These are phyloP conservation scores for Pseudogymnoascus sp. DNA, from an alignment of 2,329 filamentous ascomycete species.

Conservation along the genomic window DNA sequence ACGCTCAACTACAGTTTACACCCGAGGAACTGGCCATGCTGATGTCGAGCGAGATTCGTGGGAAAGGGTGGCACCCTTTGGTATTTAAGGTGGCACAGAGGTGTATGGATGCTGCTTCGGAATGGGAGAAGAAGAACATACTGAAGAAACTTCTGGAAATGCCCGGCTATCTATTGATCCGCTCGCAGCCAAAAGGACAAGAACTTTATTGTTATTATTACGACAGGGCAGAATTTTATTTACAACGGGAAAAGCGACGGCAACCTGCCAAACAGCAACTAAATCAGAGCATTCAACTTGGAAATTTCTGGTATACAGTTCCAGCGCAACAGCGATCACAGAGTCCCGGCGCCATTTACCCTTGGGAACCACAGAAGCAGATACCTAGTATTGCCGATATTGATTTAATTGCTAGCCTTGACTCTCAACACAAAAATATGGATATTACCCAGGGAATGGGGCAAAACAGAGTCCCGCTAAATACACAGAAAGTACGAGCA, in stretches of 20 bases:
- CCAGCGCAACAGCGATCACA: constrained; percentile 28
- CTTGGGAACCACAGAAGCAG: constrained; percentile 20
- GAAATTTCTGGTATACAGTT: constrained; percentile 17
- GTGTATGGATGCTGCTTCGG: constrained; percentile 30
- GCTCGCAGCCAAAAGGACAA: constrained; percentile 36
- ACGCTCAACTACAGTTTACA: constrained; percentile 17
- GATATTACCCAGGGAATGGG: constrained; percentile 25
- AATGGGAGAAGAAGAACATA: constrained; percentile 37
- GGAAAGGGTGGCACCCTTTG: too few relatives aligned
- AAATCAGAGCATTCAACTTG: constrained; percentile 19
- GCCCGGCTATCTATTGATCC: constrained; percentile 33
- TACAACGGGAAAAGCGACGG: constrained; percentile 20
- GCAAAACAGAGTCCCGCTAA: constrained; percentile 27
- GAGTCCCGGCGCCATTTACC: constrained; percentile 24
- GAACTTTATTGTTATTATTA: constrained; percentile 42
- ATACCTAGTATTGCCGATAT: constrained; percentile 22
- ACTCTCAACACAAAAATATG: constrained; percentile 25
- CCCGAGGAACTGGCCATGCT: constrained; percentile 18
- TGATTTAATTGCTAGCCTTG: constrained; percentile 22
- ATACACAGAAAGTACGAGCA: constrained; percentile 15
- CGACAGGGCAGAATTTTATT: constrained; percentile 19
- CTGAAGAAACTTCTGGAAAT: constrained; percentile 35
- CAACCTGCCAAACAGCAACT: constrained; percentile 12
- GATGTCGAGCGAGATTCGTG: too few relatives aligned
- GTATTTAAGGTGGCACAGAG: constrained; percentile 19